Evolutionary conservation across 768 basidiomycete species (phyloP).

Genomic region (Mycena epipterygia): DNA sequence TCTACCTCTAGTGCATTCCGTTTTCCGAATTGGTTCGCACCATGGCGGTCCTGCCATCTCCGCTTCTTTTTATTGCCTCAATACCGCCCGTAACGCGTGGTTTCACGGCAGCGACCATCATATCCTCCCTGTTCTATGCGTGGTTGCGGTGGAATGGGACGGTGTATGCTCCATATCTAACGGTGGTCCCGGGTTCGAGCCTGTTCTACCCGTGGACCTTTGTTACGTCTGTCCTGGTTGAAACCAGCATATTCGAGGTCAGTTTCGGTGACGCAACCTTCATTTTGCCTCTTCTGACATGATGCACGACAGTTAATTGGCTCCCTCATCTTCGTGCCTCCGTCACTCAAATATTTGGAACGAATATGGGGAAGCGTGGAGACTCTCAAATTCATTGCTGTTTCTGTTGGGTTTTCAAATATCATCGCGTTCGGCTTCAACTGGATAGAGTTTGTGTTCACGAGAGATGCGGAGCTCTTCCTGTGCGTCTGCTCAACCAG

Average conservation of each 20-base stretch:
- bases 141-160: constrained; percentile 72
- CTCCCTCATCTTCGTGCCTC: constrained; percentile 82
- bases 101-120: constrained; percentile 74
- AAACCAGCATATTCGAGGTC: constrained; percentile 88
- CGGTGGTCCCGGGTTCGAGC: constrained; percentile 84
- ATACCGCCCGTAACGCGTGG: constrained; percentile 85
- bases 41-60: constrained; percentile 86
- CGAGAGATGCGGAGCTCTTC: constrained; percentile 81
- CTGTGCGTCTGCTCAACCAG: constrained; percentile 65
- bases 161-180: constrained; percentile 73
- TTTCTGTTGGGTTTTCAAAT: constrained; percentile 85
- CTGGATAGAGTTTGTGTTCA: constrained; percentile 85
- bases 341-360: constrained; percentile 92
- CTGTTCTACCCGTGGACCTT: constrained; percentile 95
- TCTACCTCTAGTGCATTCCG: constrained; percentile 33
- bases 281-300: not conserved
- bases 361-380: constrained; percentile 94
- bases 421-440: constrained; percentile 90
- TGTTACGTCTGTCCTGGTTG: constrained; percentile 89
- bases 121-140: constrained; percentile 70
- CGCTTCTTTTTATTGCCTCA: constrained; percentile 75
- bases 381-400: constrained; percentile 86
- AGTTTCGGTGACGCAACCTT: constrained; percentile 45
- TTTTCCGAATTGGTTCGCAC: not conserved
- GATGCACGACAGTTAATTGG: constrained; percentile 71